Evolutionary conservation across 345 rosid genomes (phyloP), one percentile per base, ranked within the genome.

Genomic region (Eucalyptus polyanthemos): DNA sequence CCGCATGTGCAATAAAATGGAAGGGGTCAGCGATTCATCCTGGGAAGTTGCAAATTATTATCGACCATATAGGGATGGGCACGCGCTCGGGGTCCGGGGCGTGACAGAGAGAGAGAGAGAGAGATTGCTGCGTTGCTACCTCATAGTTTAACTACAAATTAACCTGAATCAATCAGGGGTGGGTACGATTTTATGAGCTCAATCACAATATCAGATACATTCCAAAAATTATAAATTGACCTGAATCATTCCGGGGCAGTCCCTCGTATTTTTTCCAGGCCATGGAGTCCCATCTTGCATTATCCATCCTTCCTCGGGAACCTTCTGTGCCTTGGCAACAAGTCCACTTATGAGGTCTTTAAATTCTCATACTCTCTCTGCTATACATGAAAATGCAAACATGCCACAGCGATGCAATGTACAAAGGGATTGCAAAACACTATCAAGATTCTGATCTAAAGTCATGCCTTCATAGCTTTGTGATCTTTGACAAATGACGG

Each of bases 251-350:
- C 34, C 11, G 51, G 40, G 40, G 60, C n/a, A 37, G 87, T 97
- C 99, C 92, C 99, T 95, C 72, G 92, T 95, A 93, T 96, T 97
- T 92, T 96, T 97, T 92, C 99, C 99, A 88, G 98, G 99, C 99
- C 98, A 94, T 5, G 99, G 98, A n/a, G 99, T 97, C 87, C 99
- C 99, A 91, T 97, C 99, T 93, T 96, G 98, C 98, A 97, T 97
- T 34, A 95, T 92, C 98, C 98, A 97, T 90, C 98, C 98, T 93
- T 95, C 98, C 91, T 96, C 97, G 89, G 98, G 98, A 92, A 95
- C 92, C 62, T 56, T 56, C 62, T 91, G 94, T 34, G 98, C 98
- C 93, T 96, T 97, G 62, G 99, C 95, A 87, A 97, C 99, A 92
- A 96, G 96, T 89, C 95, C 98, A 90, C 96, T 97, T 87, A 96